phyloP scores from a whole-genome alignment of 2,329 filamentous ascomycete species.

The Chrysosporium queenslandicum region DNA sequence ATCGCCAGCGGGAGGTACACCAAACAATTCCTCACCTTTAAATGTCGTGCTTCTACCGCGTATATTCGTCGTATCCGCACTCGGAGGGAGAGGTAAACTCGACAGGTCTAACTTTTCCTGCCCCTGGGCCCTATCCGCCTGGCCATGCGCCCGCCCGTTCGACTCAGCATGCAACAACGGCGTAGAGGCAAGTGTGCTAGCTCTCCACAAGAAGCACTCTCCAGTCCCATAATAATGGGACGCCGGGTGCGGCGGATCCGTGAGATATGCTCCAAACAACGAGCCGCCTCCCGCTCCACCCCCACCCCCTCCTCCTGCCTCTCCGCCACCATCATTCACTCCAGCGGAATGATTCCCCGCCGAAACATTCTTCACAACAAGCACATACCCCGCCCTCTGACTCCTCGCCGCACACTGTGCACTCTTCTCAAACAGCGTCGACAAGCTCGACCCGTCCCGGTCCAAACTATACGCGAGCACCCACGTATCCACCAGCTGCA shows the following conservation, averaged over 20 bases:
- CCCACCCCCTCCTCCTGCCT: constrained; percentile 31
- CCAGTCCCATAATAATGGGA: constrained; percentile 89
- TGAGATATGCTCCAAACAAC: constrained; percentile 87
- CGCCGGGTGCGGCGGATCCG: constrained; percentile 70
- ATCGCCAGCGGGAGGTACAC: too few relatives aligned
- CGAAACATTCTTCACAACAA: constrained; percentile 67
- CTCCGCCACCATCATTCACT: constrained; percentile 9
- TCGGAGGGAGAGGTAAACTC: constrained; percentile 59
- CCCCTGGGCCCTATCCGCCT: not conserved
- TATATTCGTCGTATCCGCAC: constrained; percentile 53
- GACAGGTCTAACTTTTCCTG: constrained; percentile 40
- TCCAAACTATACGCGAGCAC: constrained; percentile 78
- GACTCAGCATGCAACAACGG: constrained; percentile 24
- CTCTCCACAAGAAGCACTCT: constrained; percentile 88
- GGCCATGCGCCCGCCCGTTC: not conserved
- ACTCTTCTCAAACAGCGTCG: constrained; percentile 74
- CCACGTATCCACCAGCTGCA: constrained; percentile 85
- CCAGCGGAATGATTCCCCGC: constrained; percentile 13
- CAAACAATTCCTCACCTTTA: constrained; percentile 28
- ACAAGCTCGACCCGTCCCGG: constrained; percentile 78
- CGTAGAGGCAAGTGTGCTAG: constrained; percentile 52
- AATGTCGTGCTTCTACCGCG: constrained; percentile 51
- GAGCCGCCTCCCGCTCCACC: constrained; percentile 22
- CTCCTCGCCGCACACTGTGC: constrained; percentile 54
- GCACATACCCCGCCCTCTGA: constrained; percentile 71